Percentiles rank a stretch among this genome's conserved stretches.
Evolutionary conservation across 768 basidiomycete species (phyloP).

Genomic region (Mycena indigotica): DNA sequence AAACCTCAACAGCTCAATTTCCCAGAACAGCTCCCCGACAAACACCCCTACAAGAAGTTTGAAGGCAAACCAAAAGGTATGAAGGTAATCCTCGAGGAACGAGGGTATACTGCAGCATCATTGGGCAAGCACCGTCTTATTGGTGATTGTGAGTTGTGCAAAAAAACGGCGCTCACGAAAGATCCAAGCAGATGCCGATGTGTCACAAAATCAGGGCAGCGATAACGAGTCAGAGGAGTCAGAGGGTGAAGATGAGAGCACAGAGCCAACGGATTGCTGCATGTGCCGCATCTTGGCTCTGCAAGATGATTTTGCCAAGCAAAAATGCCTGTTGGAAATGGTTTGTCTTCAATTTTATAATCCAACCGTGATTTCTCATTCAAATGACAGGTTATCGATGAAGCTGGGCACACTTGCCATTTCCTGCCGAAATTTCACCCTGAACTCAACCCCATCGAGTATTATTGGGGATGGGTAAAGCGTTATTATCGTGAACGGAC

Average conservation of each 20-base stretch:
- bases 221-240: conserved; percentile 12
- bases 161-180: conserved; percentile 1
- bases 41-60: conserved; percentile 17
- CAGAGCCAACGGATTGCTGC: conserved; percentile 18
- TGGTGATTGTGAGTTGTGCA: conserved; percentile 14
- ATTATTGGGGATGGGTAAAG: conserved; percentile 7
- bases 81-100: conserved; percentile 19
- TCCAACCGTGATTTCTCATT: no score
- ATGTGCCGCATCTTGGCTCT: conserved; percentile 17
- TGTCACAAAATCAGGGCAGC: neutral
- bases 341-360: conserved; percentile 7
- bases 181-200: conserved; percentile 3
- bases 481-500: conserved; percentile 7
- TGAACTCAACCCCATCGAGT: conserved; percentile 17
- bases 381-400: conserved; percentile 12
- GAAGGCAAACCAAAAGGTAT: conserved; percentile 23
- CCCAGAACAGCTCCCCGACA: conserved; percentile 2
- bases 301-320: conserved; percentile 16
- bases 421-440: conserved; percentile 21
- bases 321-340: conserved; percentile 21
- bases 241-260: conserved; percentile 6
- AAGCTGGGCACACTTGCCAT: conserved; percentile 11
- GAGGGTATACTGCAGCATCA: conserved; percentile 8
- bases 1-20: conserved; percentile 10
- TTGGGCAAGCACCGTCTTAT: conserved; percentile 3